Conservation (phyloP, 1,139 yeast species). For the Hyphopichia pseudoburtonii region DNA sequence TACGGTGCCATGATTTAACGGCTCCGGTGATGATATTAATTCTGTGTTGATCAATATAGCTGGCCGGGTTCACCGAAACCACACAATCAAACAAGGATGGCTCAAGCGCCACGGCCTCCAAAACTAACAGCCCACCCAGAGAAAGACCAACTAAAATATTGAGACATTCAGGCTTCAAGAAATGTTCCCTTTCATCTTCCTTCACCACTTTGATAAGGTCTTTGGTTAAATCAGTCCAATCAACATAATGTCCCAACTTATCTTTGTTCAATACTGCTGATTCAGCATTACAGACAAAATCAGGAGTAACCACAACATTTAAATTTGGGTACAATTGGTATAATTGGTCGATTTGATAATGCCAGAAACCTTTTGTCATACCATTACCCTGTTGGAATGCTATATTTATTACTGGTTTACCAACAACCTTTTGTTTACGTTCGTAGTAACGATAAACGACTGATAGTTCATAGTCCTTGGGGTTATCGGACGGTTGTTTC, state of each 20-base stretch:
- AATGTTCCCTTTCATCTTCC: conserved; percentile 23
- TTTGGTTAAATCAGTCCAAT: conserved; percentile 59
- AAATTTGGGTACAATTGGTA: conserved; percentile 17
- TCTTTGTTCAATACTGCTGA: conserved; percentile 48
- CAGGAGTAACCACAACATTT: conserved; percentile 44
- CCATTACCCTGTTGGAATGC: conserved; percentile 65
- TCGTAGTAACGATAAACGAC: conserved; percentile 19
- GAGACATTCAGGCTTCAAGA: conserved; percentile 30
- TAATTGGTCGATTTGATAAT: conserved; percentile 45
- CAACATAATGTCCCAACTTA: conserved; percentile 44
- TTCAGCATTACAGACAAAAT: conserved; percentile 58
- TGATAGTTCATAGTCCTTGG: conserved; percentile 16
- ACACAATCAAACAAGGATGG: conserved; percentile 51
- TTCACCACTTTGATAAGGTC: conserved; percentile 51
- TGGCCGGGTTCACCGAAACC: conserved; percentile 57
- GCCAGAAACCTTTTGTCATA: conserved; percentile 59
- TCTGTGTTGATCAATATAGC: conserved; percentile 18
- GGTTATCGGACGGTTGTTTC: conserved; percentile 2
- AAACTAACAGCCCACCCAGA: conserved; percentile 56
- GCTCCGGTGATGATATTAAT: conserved; percentile 9
- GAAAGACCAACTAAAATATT: conserved; percentile 58
- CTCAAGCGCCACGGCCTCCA: conserved; percentile 43
- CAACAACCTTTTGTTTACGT: not conserved
- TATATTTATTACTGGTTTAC: conserved; percentile 34
- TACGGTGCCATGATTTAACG: conserved; percentile 7